Evolutionary conservation across 2,329 filamentous ascomycete genomes (phyloP).

Genomic region (Tolypocladium tundrense): DNA sequence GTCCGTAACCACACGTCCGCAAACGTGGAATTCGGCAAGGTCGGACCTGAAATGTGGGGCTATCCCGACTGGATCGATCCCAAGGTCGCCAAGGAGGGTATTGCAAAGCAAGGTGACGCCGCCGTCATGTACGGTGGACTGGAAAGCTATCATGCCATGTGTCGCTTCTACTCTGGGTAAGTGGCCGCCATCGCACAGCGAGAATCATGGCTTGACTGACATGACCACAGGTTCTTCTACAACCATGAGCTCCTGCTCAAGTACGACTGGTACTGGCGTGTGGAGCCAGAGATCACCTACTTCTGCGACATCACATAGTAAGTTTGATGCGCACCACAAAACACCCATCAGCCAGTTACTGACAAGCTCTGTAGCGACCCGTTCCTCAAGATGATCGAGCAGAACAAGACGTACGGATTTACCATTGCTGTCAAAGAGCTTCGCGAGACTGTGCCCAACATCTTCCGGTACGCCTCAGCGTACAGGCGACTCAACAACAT

Average conservation of each 20-base stretch:
- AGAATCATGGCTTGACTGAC: conserved; percentile 10
- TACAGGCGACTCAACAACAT: conserved; percentile 91
- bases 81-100: conserved; percentile 89
- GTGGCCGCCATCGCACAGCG: conserved; percentile 15
- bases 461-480: conserved; percentile 96
- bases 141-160: conserved; percentile 99
- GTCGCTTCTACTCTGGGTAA: conserved; percentile 95
- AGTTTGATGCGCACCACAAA: conserved; percentile 1
- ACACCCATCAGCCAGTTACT: not conserved
- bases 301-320: conserved; percentile 99
- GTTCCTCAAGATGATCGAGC: conserved; percentile 86
- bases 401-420: conserved; percentile 97
- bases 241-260: conserved; percentile 91
- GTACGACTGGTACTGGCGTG: conserved; percentile 99
- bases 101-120: conserved; percentile 89
- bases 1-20: conserved; percentile 85
- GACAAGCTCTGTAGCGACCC: conserved; percentile 55
- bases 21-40: conserved; percentile 85
- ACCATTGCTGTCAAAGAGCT: conserved; percentile 98
- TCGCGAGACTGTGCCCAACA: conserved; percentile 94
- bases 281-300: conserved; percentile 99
- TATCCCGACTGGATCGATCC: conserved; percentile 94
- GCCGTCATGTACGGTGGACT: conserved; percentile 99
- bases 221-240: conserved; percentile 67
- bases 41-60: conserved; percentile 85